phyloP scores from a whole-genome alignment of 1,139 yeast genomes.

The Zygotorulaspora mrakii region DNA sequence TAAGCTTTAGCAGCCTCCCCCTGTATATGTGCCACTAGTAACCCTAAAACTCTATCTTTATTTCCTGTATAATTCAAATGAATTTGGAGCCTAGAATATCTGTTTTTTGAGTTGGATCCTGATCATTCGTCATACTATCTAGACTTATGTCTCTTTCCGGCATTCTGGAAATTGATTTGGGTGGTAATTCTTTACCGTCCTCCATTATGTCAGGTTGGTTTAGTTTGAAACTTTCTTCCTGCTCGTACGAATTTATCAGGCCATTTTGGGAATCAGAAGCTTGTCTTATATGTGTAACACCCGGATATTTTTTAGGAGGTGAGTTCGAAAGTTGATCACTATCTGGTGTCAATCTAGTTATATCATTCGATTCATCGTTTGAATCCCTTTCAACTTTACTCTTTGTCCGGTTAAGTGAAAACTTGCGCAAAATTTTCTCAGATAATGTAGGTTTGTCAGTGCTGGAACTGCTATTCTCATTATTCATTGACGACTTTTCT shows the following conservation, averaged over 20 bases:
- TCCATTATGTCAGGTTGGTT: slow-evolving; percentile 13
- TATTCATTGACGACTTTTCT: slow-evolving; percentile 13
- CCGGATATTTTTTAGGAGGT: slow-evolving; percentile 22
- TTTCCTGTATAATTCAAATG: slow-evolving; percentile 5
- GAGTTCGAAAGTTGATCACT: slow-evolving; percentile 16
- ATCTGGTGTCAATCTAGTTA: slow-evolving; percentile 17
- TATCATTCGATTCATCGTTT: slow-evolving; percentile 9
- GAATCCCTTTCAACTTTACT: slow-evolving; percentile 7
- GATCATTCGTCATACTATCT: slow-evolving; percentile 11
- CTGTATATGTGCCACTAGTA: not conserved
- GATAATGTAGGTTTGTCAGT: slow-evolving; percentile 23
- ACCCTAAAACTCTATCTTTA: not conserved
- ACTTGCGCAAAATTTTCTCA: slow-evolving; percentile 27
- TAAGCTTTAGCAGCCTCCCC: too few relatives aligned
- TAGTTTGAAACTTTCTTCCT: slow-evolving; percentile 15
- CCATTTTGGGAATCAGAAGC: slow-evolving; percentile 28
- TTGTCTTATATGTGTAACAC: slow-evolving; percentile 20
- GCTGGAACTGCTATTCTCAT: slow-evolving; percentile 10
- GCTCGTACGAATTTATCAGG: slow-evolving; percentile 25
- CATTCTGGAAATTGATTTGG: slow-evolving; percentile 6
- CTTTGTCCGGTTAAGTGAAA: slow-evolving; percentile 23
- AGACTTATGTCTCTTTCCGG: slow-evolving; percentile 14
- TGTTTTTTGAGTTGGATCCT: slow-evolving; percentile 11
- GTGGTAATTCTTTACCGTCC: slow-evolving; percentile 5
- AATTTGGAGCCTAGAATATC: slow-evolving; percentile 12